These are phyloP conservation scores for Malassezia nana DNA, from an alignment of 1,284 basidiomycete genomes.

Conservation along the genomic window DNA sequence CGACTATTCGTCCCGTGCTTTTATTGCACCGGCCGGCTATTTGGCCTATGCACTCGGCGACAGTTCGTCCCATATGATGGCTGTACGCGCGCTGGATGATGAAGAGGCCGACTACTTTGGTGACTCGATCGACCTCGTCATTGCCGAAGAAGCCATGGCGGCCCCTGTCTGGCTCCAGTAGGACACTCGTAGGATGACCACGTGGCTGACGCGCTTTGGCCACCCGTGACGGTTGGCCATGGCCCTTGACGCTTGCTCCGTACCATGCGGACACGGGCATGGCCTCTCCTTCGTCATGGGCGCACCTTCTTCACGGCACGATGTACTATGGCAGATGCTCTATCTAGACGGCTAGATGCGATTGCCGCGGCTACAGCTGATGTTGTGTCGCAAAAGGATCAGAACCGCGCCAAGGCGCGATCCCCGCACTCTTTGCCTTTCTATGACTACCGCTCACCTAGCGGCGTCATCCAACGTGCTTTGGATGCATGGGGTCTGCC, in stretches of 20 bases:
- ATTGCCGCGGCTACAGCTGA: slow-evolving; percentile 1
- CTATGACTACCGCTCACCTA: slow-evolving; percentile 1
- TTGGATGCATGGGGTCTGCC: not conserved
- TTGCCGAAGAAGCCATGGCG: slow-evolving; percentile 33
- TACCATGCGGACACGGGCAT: not conserved
- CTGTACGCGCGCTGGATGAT: slow-evolving; percentile 21
- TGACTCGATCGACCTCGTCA: slow-evolving; percentile 35
- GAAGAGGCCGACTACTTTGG: slow-evolving; percentile 34
- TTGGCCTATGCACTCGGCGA: slow-evolving; percentile 33
- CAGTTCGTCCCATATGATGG: slow-evolving; percentile 16
- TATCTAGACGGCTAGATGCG: not conserved
- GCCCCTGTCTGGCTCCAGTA: slow-evolving; percentile 25
- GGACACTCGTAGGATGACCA: not conserved
- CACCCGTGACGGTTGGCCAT: not conserved
- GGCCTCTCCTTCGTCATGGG: not conserved
- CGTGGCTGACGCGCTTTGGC: not conserved
- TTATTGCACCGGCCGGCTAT: slow-evolving; percentile 35
- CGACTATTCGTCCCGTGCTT: slow-evolving; percentile 32
- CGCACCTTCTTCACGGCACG: not conserved
- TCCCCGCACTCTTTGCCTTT: not conserved
- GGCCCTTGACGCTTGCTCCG: not conserved
- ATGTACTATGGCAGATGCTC: not conserved
- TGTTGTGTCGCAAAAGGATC: not conserved
- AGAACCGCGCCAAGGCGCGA: not conserved
- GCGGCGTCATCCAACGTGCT: not conserved